A percentile compares a stretch with the other conserved stretches of the same genome.
Conservation (phyloP, 1,284 basidiomycete species). For the Schizophyllum commune region DNA sequence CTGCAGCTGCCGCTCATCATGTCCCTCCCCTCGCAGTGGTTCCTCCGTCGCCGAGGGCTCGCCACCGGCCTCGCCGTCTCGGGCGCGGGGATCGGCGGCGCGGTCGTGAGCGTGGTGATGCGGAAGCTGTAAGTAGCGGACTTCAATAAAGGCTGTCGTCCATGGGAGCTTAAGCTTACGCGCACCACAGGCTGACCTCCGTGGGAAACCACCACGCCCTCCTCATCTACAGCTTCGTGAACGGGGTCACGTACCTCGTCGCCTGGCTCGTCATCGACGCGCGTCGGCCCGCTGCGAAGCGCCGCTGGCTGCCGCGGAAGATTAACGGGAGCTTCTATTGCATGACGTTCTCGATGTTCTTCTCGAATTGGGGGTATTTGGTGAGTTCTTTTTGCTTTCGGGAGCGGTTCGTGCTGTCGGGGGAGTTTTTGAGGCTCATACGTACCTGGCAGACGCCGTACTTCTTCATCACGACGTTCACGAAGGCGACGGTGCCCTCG, state of each 20-base stretch:
- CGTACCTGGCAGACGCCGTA: not conserved
- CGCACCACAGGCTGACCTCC: not conserved
- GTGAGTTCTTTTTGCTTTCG: not conserved
- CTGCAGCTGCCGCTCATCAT: not conserved
- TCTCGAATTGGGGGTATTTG: conserved; percentile 3
- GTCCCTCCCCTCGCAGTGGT: conserved; percentile 6
- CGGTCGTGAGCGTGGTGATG: not conserved
- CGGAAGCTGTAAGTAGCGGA: conserved; percentile 1
- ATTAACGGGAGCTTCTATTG: not conserved
- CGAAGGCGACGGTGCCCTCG: conserved; percentile 1
- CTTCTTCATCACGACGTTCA: conserved; percentile 6
- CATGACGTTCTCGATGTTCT: conserved; percentile 1
- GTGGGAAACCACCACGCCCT: conserved; percentile 2
- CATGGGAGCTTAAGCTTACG: not conserved
- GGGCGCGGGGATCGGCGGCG: conserved; percentile 4
- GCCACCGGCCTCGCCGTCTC: conserved; percentile 4
- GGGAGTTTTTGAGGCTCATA: not conserved
- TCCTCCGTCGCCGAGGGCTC: conserved; percentile 2
- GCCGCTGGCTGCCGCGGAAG: conserved; percentile 4
- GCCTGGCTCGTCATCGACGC: conserved; percentile 1
- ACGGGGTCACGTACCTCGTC: not conserved
- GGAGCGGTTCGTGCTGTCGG: not conserved
- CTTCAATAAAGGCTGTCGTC: not conserved
- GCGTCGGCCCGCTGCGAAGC: conserved; percentile 1
- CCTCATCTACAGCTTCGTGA: conserved; percentile 3